phyloP scores from a whole-genome alignment of 179 eudicot species.

The Actinidia arguta region DNA sequence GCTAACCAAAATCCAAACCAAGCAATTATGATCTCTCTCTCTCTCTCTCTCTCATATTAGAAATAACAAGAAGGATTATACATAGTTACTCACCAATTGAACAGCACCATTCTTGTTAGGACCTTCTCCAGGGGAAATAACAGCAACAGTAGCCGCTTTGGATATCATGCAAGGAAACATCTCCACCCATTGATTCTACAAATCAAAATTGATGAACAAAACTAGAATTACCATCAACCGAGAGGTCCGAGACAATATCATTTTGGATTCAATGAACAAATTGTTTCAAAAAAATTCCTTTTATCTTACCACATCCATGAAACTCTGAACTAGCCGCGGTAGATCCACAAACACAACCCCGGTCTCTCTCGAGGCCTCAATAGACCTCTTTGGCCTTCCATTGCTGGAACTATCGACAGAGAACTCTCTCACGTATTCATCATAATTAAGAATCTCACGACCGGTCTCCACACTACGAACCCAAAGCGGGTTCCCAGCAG shows the following conservation, averaged over 20 bases:
- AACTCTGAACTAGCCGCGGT: conserved; percentile 71
- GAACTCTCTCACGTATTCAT: conserved; percentile 70
- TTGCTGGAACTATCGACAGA: conserved; percentile 36
- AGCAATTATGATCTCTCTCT: too few relatives aligned
- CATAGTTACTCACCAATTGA: conserved; percentile 65
- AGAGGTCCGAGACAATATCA: neutral
- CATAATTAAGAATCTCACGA: conserved; percentile 89
- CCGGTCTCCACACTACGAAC: conserved; percentile 82
- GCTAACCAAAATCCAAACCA: too few relatives aligned
- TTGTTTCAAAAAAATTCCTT: neutral
- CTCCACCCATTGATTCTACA: conserved; percentile 92
- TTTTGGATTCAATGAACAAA: neutral
- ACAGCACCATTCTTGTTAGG: conserved; percentile 66
- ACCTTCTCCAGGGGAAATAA: conserved; percentile 76
- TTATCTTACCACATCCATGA: conserved; percentile 85
- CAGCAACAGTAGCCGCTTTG: conserved; percentile 83
- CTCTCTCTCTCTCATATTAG: neutral
- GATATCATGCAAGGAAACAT: conserved; percentile 91
- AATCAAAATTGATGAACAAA: neutral
- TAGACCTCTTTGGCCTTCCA: conserved; percentile 52
- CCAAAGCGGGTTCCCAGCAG: conserved; percentile 85
- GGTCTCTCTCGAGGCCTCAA: conserved; percentile 92
- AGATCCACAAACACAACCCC: conserved; percentile 80
- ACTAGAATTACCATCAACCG: neutral
- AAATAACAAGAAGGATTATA: neutral